Evolutionary conservation across 2,329 filamentous ascomycete species (phyloP), one percentile per base, ranked within the genome.

Genomic region (Botrytis deweyae): DNA sequence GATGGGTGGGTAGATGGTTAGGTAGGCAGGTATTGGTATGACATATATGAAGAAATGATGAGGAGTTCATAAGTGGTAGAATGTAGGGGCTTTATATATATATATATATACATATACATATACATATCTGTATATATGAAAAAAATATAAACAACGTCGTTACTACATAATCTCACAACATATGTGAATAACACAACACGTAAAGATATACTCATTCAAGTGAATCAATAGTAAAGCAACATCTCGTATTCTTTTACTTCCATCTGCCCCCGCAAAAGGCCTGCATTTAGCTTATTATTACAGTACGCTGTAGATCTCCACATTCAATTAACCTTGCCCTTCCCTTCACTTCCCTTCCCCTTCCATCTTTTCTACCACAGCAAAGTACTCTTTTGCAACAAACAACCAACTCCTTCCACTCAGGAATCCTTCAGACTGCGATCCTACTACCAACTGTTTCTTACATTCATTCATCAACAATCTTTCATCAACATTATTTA

Each of bases 381-480:
- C 25, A 52, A 16, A 52, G 25, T 20, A 64, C n/a, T 16, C 38
- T 64, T 33, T 64, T 42, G 42, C 62, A 44, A 22, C 62, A 55
- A 29, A 38, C 29, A 67, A 67, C 14, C 55, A 59, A 44, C 64
- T 40, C 44, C 42, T 52, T 25, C 33, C 49, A 55, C 49, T 55
- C 25, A 5, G 25, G 9, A 52, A 38, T 38, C 44, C 64, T 67
- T 40, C 44, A n/a, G 49, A 16, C 6, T 55, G 12, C 25, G 3
- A 38, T 38, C 25, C 12, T 5, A 4, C 20, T 18, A 29, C 68
- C 68, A 62, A 38, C 68, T 46, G 40, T n/a, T 10, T n/a, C 49
- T 44, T 14, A 63, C 68, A 44, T 38, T 70, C 68, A 29, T 46
- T 70, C 52, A 62, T 49, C 38, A 25, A 52, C 40, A 38, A n/a